Percentiles rank a stretch among this genome's conserved stretches.
These are phyloP conservation scores for Berberis thunbergii DNA, from an alignment of 164 flowering plant genomes.

Conservation along the genomic window DNA sequence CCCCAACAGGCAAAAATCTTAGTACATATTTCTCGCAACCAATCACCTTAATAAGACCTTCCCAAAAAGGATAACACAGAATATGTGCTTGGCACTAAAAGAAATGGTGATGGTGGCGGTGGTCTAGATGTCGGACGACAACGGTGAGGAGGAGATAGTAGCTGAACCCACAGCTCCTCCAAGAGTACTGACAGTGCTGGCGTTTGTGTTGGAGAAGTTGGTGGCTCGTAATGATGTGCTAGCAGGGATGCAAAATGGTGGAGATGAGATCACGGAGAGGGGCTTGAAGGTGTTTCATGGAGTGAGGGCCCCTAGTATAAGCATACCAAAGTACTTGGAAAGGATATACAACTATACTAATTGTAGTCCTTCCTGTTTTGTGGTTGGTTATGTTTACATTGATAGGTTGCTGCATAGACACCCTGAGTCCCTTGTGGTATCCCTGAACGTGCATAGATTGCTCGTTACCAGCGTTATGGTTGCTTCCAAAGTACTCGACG, in stretches of 20 bases:
- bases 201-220: constrained; percentile 53
- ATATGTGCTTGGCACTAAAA: neutral
- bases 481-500: constrained; percentile 91
- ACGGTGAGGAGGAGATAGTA: constrained; percentile 14
- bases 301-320: constrained; percentile 70
- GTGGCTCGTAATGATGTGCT: constrained; percentile 72
- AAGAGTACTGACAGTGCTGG: constrained; percentile 47
- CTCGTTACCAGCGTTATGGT: constrained; percentile 82
- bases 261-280: constrained; percentile 17
- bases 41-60: neutral
- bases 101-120: neutral
- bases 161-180: constrained; percentile 24
- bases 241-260: neutral
- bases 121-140: constrained; percentile 29
- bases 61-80: constrained; percentile 3
- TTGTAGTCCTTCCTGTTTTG: constrained; percentile 91
- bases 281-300: constrained; percentile 66
- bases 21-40: too few relatives aligned
- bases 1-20: too few relatives aligned
- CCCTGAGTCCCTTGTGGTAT: constrained; percentile 65
- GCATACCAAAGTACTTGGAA: constrained; percentile 72
- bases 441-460: constrained; percentile 80
- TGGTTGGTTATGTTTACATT: constrained; percentile 76
- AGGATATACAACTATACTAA: constrained; percentile 76
- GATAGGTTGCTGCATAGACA: constrained; percentile 68